These are phyloP conservation scores for Saccharum spontaneum DNA, from an alignment of 176 grass and related monocot species.

Conservation along the genomic window DNA sequence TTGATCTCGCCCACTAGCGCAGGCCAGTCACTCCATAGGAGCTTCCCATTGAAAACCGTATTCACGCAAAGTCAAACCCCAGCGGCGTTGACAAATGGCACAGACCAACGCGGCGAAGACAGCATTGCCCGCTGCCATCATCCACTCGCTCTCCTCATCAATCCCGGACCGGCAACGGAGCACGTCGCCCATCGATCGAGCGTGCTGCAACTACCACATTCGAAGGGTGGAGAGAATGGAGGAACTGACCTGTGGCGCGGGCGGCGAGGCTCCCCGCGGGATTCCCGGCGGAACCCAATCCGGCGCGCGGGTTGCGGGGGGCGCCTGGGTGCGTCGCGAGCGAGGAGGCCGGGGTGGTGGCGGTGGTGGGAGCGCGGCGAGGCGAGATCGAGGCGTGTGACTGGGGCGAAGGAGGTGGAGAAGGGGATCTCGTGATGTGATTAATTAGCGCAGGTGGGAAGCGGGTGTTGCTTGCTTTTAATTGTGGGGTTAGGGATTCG, in stretches of 20 bases:
- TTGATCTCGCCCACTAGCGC: background rate
- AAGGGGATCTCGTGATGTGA: slow-evolving; percentile 52
- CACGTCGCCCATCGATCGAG: background rate
- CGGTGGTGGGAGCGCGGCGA: background rate
- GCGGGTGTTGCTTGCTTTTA: background rate
- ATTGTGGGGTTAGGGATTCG: slow-evolving; percentile 21
- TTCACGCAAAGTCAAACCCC: slow-evolving; percentile 34
- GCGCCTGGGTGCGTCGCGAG: background rate
- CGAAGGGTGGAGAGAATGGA: background rate
- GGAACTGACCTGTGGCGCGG: slow-evolving; percentile 31
- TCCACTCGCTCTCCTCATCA: background rate
- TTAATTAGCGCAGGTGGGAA: slow-evolving; percentile 42
- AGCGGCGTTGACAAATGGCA: background rate
- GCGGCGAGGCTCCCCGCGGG: background rate
- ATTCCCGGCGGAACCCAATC: background rate
- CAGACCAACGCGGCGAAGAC: background rate
- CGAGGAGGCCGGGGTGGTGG: background rate
- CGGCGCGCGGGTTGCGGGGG: background rate
- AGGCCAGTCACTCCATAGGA: background rate
- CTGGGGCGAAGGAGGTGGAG: background rate
- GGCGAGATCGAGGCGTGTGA: background rate
- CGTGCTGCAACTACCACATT: slow-evolving; percentile 12
- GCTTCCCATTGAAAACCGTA: background rate
- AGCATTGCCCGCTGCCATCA: slow-evolving; percentile 20
- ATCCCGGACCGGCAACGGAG: background rate